Percentiles rank a stretch among this genome's conserved stretches.
Evolutionary conservation across 1,284 basidiomycete genomes (phyloP).

Genomic region (Coniferiporia weirii): DNA sequence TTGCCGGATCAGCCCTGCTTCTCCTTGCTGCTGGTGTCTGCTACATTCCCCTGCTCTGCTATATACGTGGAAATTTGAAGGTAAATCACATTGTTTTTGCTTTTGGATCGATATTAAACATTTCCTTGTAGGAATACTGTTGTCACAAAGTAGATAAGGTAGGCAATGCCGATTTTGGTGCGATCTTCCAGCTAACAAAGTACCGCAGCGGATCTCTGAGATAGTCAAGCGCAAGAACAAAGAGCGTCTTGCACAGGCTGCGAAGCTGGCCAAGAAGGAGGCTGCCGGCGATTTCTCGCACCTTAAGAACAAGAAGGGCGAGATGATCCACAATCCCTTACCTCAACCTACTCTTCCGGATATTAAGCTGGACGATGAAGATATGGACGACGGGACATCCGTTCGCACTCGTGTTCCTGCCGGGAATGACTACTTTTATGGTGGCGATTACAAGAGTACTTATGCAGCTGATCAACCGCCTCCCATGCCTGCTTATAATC

Average conservation of each 20-base stretch:
- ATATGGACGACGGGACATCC: constrained; percentile 16
- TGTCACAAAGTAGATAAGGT: constrained; percentile 99
- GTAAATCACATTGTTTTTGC: constrained; percentile 31
- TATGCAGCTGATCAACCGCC: constrained; percentile 17
- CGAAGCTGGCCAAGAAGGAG: constrained; percentile 84
- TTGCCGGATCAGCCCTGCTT: constrained; percentile 77
- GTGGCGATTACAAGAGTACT: constrained; percentile 11
- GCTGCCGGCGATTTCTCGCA: constrained; percentile 87
- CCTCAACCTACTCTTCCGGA: constrained; percentile 97
- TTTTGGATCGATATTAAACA: neutral
- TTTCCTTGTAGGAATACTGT: constrained; percentile 76
- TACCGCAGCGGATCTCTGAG: constrained; percentile 74
- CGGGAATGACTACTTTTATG: constrained; percentile 14
- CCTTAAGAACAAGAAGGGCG: constrained; percentile 90
- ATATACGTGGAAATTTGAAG: constrained; percentile 95
- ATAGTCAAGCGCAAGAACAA: constrained; percentile 91
- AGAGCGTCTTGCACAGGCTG: constrained; percentile 78
- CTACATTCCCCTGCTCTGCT: constrained; percentile 89
- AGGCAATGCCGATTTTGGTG: constrained; percentile 16
- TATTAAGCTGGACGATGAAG: constrained; percentile 45
- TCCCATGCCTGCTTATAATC: constrained; percentile 16
- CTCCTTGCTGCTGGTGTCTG: constrained; percentile 81
- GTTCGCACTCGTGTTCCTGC: constrained; percentile 14
- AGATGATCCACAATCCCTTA: constrained; percentile 74
- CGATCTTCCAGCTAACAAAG: neutral